Percentiles rank a stretch among this genome's conserved stretches.
Conservation (phyloP, 768 basidiomycete genomes). For the Boletus rubescentipes region DNA sequence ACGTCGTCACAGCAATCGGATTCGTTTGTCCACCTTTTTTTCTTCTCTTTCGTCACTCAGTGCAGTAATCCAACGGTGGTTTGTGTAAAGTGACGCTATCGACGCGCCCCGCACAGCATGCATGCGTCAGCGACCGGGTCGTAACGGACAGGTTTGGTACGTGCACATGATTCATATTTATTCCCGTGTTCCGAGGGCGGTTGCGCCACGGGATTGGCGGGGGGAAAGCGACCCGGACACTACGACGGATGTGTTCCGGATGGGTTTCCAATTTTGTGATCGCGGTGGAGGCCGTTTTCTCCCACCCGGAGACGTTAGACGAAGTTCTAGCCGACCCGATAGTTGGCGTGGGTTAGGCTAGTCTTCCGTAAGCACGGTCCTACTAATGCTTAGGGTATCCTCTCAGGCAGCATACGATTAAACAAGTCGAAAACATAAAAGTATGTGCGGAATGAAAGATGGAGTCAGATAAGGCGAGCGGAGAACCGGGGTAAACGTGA, state of each 20-base stretch:
- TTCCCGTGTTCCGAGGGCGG: too few relatives aligned
- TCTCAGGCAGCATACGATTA: slow-evolving; percentile 16
- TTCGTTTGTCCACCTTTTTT: neutral
- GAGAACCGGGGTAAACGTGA: slow-evolving; percentile 3
- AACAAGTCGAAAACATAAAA: slow-evolving; percentile 6
- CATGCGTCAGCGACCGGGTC: neutral
- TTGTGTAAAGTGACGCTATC: neutral
- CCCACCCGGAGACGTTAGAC: neutral
- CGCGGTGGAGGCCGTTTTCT: neutral
- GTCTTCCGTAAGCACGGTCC: too few relatives aligned
- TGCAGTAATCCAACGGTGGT: too few relatives aligned
- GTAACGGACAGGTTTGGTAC: neutral
- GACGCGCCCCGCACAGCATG: neutral
- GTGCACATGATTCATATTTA: too few relatives aligned
- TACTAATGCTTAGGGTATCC: neutral
- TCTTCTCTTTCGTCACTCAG: neutral
- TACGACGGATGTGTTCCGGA: neutral
- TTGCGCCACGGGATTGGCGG: neutral
- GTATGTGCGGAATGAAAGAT: slow-evolving; percentile 6
- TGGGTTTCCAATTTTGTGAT: neutral
- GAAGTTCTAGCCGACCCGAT: too few relatives aligned
- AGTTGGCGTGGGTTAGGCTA: too few relatives aligned
- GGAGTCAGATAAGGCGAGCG: neutral
- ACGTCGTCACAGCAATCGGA: neutral
- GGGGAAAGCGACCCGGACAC: neutral